Conservation (phyloP, 2,329 filamentous ascomycete genomes). For the Neoascochyta sp. region DNA sequence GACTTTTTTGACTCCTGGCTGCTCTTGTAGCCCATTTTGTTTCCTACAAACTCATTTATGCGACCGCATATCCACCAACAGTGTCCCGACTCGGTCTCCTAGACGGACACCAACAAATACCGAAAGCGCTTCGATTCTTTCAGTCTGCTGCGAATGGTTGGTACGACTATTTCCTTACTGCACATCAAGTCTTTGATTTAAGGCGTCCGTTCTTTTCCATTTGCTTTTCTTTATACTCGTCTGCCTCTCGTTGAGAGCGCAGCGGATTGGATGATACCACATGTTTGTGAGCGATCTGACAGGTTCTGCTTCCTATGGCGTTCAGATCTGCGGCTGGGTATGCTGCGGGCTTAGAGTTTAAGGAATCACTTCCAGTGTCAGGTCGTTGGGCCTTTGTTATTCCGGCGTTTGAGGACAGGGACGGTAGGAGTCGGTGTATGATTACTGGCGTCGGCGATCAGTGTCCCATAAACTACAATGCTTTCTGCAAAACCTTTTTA, state of each 20-base stretch:
- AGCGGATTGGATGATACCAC: slow-evolving; percentile 35
- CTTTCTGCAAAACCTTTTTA: no score
- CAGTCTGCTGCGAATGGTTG: no score
- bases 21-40: slow-evolving; percentile 20
- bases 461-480: no score
- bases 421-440: no score
- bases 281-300: slow-evolving; percentile 20
- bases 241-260: slow-evolving; percentile 10
- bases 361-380: slow-evolving; percentile 13
- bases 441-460: slow-evolving; percentile 12
- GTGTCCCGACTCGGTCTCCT: slow-evolving; percentile 13
- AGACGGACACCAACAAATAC: slow-evolving; percentile 20
- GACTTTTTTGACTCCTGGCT: slow-evolving; percentile 24
- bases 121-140: slow-evolving; percentile 5
- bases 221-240: slow-evolving; percentile 10
- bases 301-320: slow-evolving; percentile 21
- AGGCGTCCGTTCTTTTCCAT: slow-evolving; percentile 8
- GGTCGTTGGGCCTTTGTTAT: slow-evolving; percentile 6
- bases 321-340: slow-evolving; percentile 16
- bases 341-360: slow-evolving; percentile 16
- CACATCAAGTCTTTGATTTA: slow-evolving; percentile 2
- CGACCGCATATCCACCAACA: slow-evolving; percentile 26
- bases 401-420: no score
- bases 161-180: slow-evolving; percentile 4
- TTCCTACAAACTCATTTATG: slow-evolving; percentile 25